Evolutionary conservation across 805 yeast genomes (phyloP).

Genomic region (Metschnikowia similis): DNA sequence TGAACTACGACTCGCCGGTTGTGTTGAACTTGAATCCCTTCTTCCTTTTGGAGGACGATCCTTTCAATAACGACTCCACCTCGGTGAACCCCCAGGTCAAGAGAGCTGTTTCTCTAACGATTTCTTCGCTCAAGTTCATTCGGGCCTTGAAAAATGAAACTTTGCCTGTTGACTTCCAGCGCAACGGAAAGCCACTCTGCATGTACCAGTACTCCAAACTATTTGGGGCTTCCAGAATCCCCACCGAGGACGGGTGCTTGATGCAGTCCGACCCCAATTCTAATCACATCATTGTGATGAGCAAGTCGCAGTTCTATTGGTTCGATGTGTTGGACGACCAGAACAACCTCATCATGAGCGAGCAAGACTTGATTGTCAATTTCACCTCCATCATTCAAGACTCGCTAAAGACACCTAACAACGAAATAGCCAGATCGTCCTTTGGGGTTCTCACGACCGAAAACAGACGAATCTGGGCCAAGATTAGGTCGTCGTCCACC

Average conservation of each 20-base stretch:
- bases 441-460: constrained; percentile 91
- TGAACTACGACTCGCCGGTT: constrained; percentile 83
- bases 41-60: constrained; percentile 86
- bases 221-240: constrained; percentile 85
- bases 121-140: constrained; percentile 74
- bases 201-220: constrained; percentile 89
- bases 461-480: constrained; percentile 84
- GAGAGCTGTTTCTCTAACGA: constrained; percentile 75
- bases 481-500: constrained; percentile 50
- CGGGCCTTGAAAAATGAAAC: constrained; percentile 74
- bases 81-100: constrained; percentile 55
- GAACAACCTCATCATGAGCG: constrained; percentile 67
- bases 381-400: constrained; percentile 74
- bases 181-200: constrained; percentile 62
- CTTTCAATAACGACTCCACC: constrained; percentile 59
- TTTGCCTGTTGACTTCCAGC: constrained; percentile 64
- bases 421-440: constrained; percentile 68
- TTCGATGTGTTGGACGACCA: constrained; percentile 80
- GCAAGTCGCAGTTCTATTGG: constrained; percentile 91
- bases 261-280: constrained; percentile 76
- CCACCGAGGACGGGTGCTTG: constrained; percentile 73
- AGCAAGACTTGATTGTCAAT: constrained; percentile 70
- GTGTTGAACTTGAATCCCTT: constrained; percentile 91
- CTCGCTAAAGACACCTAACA: constrained; percentile 48
- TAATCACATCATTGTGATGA: constrained; percentile 76